Base-by-base conservation (phyloP, 2,329 filamentous ascomycete species). In the Xylariaceae sp. region DNA sequence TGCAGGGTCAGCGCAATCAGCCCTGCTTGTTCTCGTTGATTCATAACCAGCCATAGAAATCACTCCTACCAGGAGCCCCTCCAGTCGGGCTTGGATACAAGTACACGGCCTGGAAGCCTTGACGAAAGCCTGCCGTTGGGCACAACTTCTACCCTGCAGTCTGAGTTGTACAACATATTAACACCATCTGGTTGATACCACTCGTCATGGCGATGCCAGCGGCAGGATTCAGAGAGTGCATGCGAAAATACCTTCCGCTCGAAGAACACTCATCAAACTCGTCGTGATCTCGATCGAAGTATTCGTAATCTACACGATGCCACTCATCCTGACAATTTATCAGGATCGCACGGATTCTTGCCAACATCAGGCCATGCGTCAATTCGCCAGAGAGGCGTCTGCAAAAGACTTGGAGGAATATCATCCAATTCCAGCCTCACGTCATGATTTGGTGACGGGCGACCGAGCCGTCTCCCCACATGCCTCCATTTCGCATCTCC, bases 131-230 rank as follows among this genome's bases (percentile, higher is more conserved):
- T 63, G 57, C 62, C 59, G 71, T 74, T 74, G 72, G 72, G 71
- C 66, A 72, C 55, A 61, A 64, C 68, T 64, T 59, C 62, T 57
- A 53, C 57, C 56, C 51, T 55, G 45, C 54, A 52, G 38, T 42
- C 33, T 18, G 46, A 42, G 48, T 38, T 69, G 71, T 65, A 75
- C 72, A 76, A 69, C 72, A 64, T 72, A 75, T 66, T 62, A 62
- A 59, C 57, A 62, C 53, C 63, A 64, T 59, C 53, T 59, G n/a
- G n/a, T 57, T 48, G 39, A 50, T 46, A 47, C n/a, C n/a, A n/a
- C n/a, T 49, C 42, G 43, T 40, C 37, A 40, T 41, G 41, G 39
- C 42, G 43, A 42, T 41, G 49, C 42, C 47, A 48, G 50, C 43
- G 45, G 48, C 48, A 53, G 53, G 55, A 49, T 51, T 52, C 49